Percentiles rank a stretch among this genome's conserved stretches.
Conservation (phyloP, 2,329 filamentous ascomycete genomes). For the Gaeumannomyces sp. region DNA sequence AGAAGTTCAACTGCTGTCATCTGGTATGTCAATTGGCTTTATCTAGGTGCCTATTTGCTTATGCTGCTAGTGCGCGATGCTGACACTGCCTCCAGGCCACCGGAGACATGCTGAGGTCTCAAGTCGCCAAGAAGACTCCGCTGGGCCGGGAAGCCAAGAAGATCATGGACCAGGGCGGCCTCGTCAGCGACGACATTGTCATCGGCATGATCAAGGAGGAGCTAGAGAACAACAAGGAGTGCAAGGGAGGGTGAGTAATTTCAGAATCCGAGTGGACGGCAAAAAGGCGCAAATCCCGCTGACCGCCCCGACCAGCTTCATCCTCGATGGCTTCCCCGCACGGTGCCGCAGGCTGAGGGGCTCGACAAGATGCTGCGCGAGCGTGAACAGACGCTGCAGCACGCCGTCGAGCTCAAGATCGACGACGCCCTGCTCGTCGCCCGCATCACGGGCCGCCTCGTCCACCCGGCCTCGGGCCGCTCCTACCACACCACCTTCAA, state of each 20-base stretch:
- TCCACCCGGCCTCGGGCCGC: constrained; percentile 93
- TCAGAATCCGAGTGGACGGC: not conserved
- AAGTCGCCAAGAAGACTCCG: constrained; percentile 94
- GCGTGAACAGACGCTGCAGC: constrained; percentile 79
- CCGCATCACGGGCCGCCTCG: constrained; percentile 90
- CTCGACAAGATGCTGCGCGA: constrained; percentile 84
- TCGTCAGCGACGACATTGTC: constrained; percentile 98
- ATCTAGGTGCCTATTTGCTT: constrained; percentile 14
- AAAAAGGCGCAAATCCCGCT: not conserved
- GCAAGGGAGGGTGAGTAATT: constrained; percentile 79
- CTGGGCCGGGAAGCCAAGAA: constrained; percentile 97
- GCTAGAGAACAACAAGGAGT: constrained; percentile 88
- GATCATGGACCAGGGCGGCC: constrained; percentile 98
- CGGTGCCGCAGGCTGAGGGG: constrained; percentile 88
- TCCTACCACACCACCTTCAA: constrained; percentile 99
- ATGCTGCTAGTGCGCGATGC: constrained; percentile 4
- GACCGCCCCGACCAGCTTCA: constrained; percentile 61
- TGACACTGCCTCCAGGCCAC: constrained; percentile 60
- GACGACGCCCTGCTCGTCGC: constrained; percentile 90
- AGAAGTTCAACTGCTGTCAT: constrained; percentile 96
- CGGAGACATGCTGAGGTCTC: constrained; percentile 97
- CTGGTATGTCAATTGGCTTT: constrained; percentile 56
- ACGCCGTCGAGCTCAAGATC: constrained; percentile 94
- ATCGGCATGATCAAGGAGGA: constrained; percentile 99
- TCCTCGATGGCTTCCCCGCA: constrained; percentile 97